Evolutionary conservation across 2,329 filamentous ascomycete genomes (phyloP).

Genomic region (Lachnellula cervina): DNA sequence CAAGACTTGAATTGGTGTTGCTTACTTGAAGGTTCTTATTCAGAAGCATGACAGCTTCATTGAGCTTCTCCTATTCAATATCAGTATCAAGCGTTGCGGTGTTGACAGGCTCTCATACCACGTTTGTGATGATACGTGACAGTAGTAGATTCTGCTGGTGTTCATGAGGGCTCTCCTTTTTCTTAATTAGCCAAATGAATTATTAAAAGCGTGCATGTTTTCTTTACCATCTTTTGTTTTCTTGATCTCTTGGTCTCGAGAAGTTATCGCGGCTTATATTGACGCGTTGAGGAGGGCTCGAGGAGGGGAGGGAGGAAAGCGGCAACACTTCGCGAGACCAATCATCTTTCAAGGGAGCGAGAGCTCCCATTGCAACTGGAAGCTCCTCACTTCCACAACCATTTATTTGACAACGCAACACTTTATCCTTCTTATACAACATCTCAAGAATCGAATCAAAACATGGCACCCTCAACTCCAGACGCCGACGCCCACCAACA

Average conservation of each 20-base stretch:
- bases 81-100: slow-evolving; percentile 4
- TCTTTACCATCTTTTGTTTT: slow-evolving; percentile 8
- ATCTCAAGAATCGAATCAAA: background rate
- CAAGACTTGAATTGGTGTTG: background rate
- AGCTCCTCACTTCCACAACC: background rate
- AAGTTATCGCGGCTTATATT: slow-evolving; percentile 5
- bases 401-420: background rate
- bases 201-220: background rate
- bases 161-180: slow-evolving; percentile 88
- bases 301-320: no score
- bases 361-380: slow-evolving; percentile 1
- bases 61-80: slow-evolving; percentile 77
- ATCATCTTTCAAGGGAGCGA: background rate
- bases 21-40: slow-evolving; percentile 84
- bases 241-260: background rate
- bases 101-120: slow-evolving; percentile 57
- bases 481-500: slow-evolving; percentile 66
- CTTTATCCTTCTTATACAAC: background rate
- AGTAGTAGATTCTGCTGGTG: slow-evolving; percentile 93
- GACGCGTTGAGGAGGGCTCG: slow-evolving; percentile 12
- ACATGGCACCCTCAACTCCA: slow-evolving; percentile 28
- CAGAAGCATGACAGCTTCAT: slow-evolving; percentile 86
- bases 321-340: background rate
- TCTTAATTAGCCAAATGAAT: background rate
- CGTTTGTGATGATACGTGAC: slow-evolving; percentile 94